Evolutionary conservation across 106 monocot genomes (phyloP).

Genomic region (Acorus gramineus): DNA sequence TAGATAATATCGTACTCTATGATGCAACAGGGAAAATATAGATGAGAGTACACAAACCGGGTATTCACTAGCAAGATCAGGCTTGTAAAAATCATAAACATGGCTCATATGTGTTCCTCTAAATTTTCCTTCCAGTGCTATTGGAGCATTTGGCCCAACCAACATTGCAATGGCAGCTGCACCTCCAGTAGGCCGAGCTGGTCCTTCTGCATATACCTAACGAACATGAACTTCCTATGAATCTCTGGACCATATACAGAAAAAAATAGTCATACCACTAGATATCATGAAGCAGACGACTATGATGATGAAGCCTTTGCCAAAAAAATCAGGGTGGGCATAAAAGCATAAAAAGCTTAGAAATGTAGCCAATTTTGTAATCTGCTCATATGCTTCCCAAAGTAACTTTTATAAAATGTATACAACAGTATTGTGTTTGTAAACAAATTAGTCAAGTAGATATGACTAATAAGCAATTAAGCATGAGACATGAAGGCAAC

Average conservation of each 20-base stretch:
- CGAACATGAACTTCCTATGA: background rate
- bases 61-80: conserved; percentile 96
- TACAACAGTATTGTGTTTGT: background rate
- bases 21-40: background rate
- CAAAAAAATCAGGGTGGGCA: background rate
- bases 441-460: background rate
- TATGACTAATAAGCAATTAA: too few species aligned
- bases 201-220: conserved; percentile 97
- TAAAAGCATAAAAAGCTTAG: background rate
- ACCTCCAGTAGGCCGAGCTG: conserved; percentile 91
- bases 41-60: conserved; percentile 50
- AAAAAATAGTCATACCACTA: too few species aligned
- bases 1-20: background rate
- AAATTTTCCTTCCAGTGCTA: conserved; percentile 79
- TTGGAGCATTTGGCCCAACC: conserved; percentile 92
- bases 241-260: too few species aligned
- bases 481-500: too few species aligned
- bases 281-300: too few species aligned
- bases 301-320: too few species aligned
- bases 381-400: background rate
- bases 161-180: conserved; percentile 96
- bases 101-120: conserved; percentile 92
- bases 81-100: conserved; percentile 99
- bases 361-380: background rate
- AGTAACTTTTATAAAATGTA: background rate